phyloP scores from a whole-genome alignment of 192 early-diverging fungal species.

The Gamsiella multidivaricata region DNA sequence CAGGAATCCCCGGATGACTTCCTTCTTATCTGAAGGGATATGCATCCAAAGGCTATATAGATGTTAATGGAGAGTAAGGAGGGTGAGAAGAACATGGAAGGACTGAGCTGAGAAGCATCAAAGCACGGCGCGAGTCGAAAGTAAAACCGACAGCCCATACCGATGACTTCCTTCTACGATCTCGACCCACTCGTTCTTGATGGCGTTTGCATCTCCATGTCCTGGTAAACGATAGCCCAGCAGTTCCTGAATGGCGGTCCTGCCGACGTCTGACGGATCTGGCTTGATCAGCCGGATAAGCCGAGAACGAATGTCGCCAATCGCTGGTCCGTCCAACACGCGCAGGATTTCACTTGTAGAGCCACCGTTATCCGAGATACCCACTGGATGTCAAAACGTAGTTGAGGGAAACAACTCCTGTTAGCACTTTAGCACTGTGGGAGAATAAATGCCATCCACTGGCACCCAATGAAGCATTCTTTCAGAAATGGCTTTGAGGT shows the following conservation, averaged over 20 bases:
- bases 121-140: neutral
- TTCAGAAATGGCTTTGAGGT: no score
- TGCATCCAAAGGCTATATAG: slow-evolving; percentile 58
- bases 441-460: neutral
- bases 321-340: slow-evolving; percentile 79
- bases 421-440: slow-evolving; percentile 2
- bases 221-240: slow-evolving; percentile 75
- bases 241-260: slow-evolving; percentile 72
- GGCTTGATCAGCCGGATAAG: slow-evolving; percentile 73
- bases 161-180: slow-evolving; percentile 80
- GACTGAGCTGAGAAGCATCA: neutral
- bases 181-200: slow-evolving; percentile 77
- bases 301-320: slow-evolving; percentile 78
- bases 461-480: no score
- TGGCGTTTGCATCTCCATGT: slow-evolving; percentile 61
- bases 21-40: slow-evolving; percentile 67
- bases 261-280: slow-evolving; percentile 63
- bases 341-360: slow-evolving; percentile 75
- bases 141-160: slow-evolving; percentile 38
- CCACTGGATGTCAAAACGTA: slow-evolving; percentile 45
- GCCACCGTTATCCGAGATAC: slow-evolving; percentile 80
- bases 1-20: slow-evolving; percentile 79
- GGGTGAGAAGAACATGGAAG: neutral
- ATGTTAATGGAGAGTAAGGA: neutral
- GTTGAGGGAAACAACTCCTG: neutral